phyloP scores from a whole-genome alignment of 139 green algal genomes.

The Zygnema circumcarinatum region DNA sequence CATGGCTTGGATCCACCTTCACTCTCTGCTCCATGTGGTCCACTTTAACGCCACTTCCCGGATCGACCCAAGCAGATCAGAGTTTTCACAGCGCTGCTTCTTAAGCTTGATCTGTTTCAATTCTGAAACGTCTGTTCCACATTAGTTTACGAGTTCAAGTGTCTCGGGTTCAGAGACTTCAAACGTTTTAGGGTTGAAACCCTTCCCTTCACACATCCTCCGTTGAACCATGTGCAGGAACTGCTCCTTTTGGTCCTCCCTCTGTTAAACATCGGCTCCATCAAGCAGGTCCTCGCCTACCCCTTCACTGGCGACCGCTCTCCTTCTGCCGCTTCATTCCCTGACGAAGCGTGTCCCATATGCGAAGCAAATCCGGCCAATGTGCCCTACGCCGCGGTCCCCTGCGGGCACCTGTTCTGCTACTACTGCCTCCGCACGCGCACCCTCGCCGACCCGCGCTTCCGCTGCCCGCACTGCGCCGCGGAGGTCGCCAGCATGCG shows the following conservation, averaged over 20 bases:
- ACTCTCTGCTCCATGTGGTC: too few relatives aligned
- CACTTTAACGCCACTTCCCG: too few relatives aligned
- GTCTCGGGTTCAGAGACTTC: too few relatives aligned
- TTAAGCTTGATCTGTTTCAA: too few relatives aligned
- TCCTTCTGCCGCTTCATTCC: neutral
- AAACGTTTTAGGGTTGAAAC: too few relatives aligned
- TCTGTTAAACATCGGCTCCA: constrained; percentile 60
- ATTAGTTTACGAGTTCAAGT: too few relatives aligned
- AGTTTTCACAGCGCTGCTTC: too few relatives aligned
- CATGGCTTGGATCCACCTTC: too few relatives aligned
- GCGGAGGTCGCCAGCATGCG: neutral
- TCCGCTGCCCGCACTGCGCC: constrained; percentile 32
- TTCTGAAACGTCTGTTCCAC: too few relatives aligned
- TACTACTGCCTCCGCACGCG: constrained; percentile 82
- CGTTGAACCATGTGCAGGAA: too few relatives aligned
- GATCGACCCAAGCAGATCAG: too few relatives aligned
- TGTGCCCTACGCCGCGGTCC: constrained; percentile 67
- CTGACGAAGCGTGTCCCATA: constrained; percentile 49
- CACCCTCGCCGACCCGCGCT: neutral
- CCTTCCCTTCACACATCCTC: too few relatives aligned
- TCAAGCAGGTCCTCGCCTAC: constrained; percentile 29
- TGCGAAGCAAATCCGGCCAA: constrained; percentile 33
- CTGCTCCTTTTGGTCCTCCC: constrained; percentile 86
- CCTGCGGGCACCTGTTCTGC: constrained; percentile 85
- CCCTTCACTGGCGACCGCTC: constrained; percentile 22